Evolutionary conservation across 345 rosid species (phyloP).

Genomic region (Euphorbia lathyris): DNA sequence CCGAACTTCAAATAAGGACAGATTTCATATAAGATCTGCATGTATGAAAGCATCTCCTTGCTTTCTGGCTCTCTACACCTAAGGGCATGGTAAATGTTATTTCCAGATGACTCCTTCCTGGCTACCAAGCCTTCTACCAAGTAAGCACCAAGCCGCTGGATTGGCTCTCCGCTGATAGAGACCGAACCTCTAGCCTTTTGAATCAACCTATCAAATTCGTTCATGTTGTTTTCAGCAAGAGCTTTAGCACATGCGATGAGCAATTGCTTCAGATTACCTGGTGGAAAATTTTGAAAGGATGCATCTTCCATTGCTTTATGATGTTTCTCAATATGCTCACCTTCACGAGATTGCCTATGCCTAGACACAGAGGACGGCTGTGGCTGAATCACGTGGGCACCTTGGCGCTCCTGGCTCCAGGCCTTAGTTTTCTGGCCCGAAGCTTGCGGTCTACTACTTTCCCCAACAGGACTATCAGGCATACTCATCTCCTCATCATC

Average conservation of each 20-base stretch:
- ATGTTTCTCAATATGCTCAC: conserved; percentile 32
- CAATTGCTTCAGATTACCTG: conserved; percentile 44
- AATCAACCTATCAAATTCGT: conserved; percentile 42
- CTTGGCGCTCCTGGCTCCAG: conserved; percentile 32
- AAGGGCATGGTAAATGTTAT: conserved; percentile 44
- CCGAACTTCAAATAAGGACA: conserved; percentile 78
- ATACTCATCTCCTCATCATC: conserved; percentile 31
- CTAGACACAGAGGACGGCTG: conserved; percentile 29
- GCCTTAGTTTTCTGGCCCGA: conserved; percentile 31
- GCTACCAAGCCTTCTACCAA: conserved; percentile 66
- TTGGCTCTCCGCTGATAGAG: conserved; percentile 52
- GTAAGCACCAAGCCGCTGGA: conserved; percentile 71
- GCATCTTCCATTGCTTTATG: conserved; percentile 27
- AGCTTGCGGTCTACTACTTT: conserved; percentile 26
- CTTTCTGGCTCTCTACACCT: conserved; percentile 57
- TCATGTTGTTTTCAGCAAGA: conserved; percentile 41
- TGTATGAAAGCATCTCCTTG: conserved; percentile 60
- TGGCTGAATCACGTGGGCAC: conserved; percentile 31
- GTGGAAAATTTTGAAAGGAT: conserved; percentile 21
- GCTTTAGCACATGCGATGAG: conserved; percentile 59
- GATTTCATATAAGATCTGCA: conserved; percentile 60
- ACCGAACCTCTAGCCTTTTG: conserved; percentile 44
- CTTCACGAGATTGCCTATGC: conserved; percentile 28
- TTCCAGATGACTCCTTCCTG: conserved; percentile 50
- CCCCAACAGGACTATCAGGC: conserved; percentile 19